Evolutionary conservation across 208 protist genomes (phyloP).

Genomic region (Trichomonas gallinae): DNA sequence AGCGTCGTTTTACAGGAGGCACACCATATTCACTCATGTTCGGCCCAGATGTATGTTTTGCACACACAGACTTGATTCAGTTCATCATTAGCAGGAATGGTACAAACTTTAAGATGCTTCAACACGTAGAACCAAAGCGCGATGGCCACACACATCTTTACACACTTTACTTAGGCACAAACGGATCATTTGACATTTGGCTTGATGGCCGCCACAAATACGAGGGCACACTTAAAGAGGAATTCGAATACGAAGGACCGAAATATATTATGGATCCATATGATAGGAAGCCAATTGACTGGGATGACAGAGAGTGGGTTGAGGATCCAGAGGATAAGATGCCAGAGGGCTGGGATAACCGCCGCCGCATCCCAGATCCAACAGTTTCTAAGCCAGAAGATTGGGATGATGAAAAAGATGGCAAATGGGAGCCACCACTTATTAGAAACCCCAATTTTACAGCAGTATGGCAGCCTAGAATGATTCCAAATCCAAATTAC

Average conservation of each 20-base stretch:
- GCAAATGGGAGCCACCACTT: not conserved
- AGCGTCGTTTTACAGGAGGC: not conserved
- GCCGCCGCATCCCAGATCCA: not conserved
- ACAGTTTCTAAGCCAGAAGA: not conserved
- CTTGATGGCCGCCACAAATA: not conserved
- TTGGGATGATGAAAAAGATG: slow-evolving; percentile 8
- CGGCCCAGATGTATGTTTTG: not conserved
- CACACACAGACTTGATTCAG: not conserved
- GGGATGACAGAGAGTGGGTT: slow-evolving; percentile 18
- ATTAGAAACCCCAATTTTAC: not conserved
- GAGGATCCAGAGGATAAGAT: not conserved
- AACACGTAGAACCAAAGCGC: not conserved
- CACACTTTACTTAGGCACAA: not conserved
- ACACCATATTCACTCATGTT: slow-evolving; percentile 10
- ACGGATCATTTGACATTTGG: not conserved
- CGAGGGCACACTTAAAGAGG: not conserved
- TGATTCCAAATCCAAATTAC: not conserved
- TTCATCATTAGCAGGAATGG: not conserved
- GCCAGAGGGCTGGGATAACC: not conserved
- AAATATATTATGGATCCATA: slow-evolving; percentile 18
- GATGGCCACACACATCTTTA: slow-evolving; percentile 6
- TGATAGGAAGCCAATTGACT: not conserved
- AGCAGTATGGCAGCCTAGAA: not conserved
- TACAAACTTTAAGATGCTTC: not conserved
- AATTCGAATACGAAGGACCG: slow-evolving; percentile 13